A percentile compares a stretch with the other conserved stretches of the same genome.
These are phyloP conservation scores for Dioszegia aurantiaca DNA, from an alignment of 768 basidiomycete genomes.

Conservation along the genomic window DNA sequence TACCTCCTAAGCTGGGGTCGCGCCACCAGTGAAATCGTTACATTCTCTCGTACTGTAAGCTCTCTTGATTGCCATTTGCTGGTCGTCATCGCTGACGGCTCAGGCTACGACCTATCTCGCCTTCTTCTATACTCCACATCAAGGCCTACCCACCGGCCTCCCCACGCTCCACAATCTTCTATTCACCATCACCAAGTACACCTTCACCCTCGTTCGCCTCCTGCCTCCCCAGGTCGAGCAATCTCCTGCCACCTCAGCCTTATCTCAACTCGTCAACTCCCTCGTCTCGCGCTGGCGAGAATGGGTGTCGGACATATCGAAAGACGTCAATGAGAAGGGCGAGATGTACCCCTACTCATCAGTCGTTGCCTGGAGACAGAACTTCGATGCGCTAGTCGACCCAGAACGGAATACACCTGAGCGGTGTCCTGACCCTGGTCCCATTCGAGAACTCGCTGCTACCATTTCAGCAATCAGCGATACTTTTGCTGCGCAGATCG, in stretches of 20 bases:
- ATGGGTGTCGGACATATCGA: conserved; percentile 26
- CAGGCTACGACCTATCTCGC: conserved; percentile 38
- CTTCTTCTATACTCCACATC: conserved; percentile 24
- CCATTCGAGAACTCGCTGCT: neutral
- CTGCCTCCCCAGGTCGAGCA: conserved; percentile 18
- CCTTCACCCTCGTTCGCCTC: conserved; percentile 20
- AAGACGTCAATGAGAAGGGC: conserved; percentile 40
- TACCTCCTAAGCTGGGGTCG: conserved; percentile 15
- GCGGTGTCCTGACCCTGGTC: conserved; percentile 12
- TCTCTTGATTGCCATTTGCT: neutral
- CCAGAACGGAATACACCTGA: neutral
- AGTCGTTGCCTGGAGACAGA: conserved; percentile 29
- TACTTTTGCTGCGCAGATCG: conserved; percentile 8
- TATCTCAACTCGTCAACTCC: conserved; percentile 31
- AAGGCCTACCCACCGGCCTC: conserved; percentile 8
- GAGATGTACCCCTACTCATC: conserved; percentile 40
- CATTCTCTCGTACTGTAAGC: conserved; percentile 35
- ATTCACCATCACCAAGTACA: conserved; percentile 20
- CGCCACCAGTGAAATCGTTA: conserved; percentile 13
- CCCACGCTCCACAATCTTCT: conserved; percentile 30
- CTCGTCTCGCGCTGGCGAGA: conserved; percentile 25
- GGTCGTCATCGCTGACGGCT: neutral
- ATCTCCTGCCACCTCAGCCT: conserved; percentile 2
- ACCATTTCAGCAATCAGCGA: conserved; percentile 8
- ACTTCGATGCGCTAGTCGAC: conserved; percentile 6